Base-by-base conservation (phyloP, 2,329 filamentous ascomycete species). In the Pseudogymnoascus sp. region DNA sequence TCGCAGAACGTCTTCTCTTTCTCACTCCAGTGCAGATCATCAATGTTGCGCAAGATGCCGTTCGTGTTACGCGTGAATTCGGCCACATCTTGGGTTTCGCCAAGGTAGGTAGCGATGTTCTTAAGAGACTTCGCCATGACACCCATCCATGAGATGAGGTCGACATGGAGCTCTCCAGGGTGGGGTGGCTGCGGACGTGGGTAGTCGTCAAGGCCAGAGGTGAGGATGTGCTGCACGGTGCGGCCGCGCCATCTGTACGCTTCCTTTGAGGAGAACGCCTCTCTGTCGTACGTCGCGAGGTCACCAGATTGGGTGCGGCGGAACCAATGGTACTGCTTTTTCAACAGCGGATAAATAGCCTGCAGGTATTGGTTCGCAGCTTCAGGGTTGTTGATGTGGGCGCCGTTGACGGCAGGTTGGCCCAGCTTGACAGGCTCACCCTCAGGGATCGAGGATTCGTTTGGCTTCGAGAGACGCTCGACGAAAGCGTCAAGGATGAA, bases 61-160 rank as follows among this genome's bases (percentile, higher is more conserved):
- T 85, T 84, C 64, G 91, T 83, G 63, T 89, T 89, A 65, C 84
- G 85, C 50, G 79, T 80, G 70, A 93, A 91, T 70, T 90, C 85
- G 21, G 83, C 81, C 0, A 83, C 87, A 68, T 97, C 93, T 35
- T 96, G 92, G 0, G 78, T 76, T 68, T 92, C 83, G 56, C 84
- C 87, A n/a, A 97, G 82, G 26, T 86, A 84, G 53, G 84, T 79
- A 1, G 92, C 91, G 69, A 97, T 90, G 68, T 88, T 90, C 70
- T 86, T 82, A 62, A 99, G 84, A n/a, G 89, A 88, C 67, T 88
- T 86, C 42, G 90, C 88, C 91, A 97, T 96, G 79, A 97, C 85
- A n/a, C 93, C 95, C 77, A 99, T 89, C 95, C 95, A 99, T 61
- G 90, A 90, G 74, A 99, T 89, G 62, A 97, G 81, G 76, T 99